Conservation (phyloP, 2,329 filamentous ascomycete genomes). For the Zymoseptoria brevis region DNA sequence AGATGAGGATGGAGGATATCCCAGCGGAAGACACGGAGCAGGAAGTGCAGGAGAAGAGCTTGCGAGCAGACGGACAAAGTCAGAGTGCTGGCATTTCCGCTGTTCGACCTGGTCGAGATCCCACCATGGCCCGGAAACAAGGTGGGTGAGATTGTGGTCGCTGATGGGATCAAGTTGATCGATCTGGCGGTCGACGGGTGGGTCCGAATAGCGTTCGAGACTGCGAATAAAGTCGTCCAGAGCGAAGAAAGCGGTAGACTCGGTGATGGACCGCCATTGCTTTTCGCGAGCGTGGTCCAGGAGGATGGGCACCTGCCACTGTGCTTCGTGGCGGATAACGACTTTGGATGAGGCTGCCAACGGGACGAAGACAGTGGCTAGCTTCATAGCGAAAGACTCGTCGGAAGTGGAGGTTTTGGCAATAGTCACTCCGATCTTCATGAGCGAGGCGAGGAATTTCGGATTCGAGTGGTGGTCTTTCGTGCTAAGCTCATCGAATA, state of each 20-base stretch:
- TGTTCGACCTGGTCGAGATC: slow-evolving; percentile 36
- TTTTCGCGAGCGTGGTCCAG: slow-evolving; percentile 34
- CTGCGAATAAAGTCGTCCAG: slow-evolving; percentile 38
- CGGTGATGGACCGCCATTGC: slow-evolving; percentile 31
- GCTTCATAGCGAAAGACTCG: slow-evolving; percentile 32
- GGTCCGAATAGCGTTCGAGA: slow-evolving; percentile 36
- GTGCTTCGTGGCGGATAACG: slow-evolving; percentile 46
- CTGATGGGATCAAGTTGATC: slow-evolving; percentile 36
- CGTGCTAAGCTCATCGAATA: slow-evolving; percentile 32
- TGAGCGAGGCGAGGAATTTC: slow-evolving; percentile 40
- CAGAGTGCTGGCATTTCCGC: slow-evolving; percentile 30
- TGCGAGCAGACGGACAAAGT: slow-evolving; percentile 34
- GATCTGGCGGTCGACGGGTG: slow-evolving; percentile 32
- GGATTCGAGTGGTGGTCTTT: slow-evolving; percentile 41
- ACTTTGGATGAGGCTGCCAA: slow-evolving; percentile 44
- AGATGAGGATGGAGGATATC: slow-evolving; percentile 5
- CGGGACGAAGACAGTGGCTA: slow-evolving; percentile 37
- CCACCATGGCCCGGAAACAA: slow-evolving; percentile 41
- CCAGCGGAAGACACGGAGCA: slow-evolving; percentile 28
- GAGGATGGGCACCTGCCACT: slow-evolving; percentile 40
- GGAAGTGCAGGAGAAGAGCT: slow-evolving; percentile 21
- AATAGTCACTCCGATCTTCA: slow-evolving; percentile 40
- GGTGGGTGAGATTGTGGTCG: slow-evolving; percentile 37
- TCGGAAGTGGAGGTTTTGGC: slow-evolving; percentile 31
- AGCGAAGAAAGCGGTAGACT: slow-evolving; percentile 35